Percentiles rank a stretch among this genome's conserved stretches.
Evolutionary conservation across 345 rosid genomes (phyloP).

Genomic region (Eucalyptus cloeziana): DNA sequence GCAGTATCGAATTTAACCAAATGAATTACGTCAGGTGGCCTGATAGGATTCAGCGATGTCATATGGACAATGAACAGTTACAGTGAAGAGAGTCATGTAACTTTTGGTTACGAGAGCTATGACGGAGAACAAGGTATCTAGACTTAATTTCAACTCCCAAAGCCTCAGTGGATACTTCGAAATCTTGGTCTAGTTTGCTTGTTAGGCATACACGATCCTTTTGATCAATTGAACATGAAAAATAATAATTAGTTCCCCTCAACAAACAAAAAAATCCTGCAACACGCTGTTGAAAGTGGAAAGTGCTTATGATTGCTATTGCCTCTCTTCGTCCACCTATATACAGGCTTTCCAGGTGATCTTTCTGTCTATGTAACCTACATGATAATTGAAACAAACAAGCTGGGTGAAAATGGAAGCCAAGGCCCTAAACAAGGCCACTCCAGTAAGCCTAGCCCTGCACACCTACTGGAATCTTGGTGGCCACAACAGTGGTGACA

Average conservation of each 20-base stretch:
- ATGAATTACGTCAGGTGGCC: slow-evolving; percentile 33
- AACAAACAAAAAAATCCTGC: background rate
- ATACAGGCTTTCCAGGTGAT: slow-evolving; percentile 63
- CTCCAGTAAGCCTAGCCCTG: slow-evolving; percentile 68
- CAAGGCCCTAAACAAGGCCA: slow-evolving; percentile 34
- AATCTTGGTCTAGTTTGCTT: background rate
- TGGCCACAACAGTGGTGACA: slow-evolving; percentile 46
- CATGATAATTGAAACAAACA: slow-evolving; percentile 31
- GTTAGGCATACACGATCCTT: background rate
- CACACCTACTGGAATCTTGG: slow-evolving; percentile 81
- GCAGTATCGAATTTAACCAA: background rate
- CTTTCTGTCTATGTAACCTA: slow-evolving; percentile 52
- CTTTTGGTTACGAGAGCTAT: slow-evolving; percentile 41
- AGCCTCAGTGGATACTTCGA: background rate
- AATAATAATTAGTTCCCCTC: background rate
- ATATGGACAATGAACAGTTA: slow-evolving; percentile 38
- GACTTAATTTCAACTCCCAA: background rate
- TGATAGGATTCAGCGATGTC: slow-evolving; percentile 53
- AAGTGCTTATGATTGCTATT: background rate
- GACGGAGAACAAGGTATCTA: slow-evolving; percentile 67
- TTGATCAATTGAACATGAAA: background rate
- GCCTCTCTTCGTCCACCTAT: background rate
- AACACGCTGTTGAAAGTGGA: background rate
- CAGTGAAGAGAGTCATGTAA: slow-evolving; percentile 16
- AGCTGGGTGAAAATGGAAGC: slow-evolving; percentile 56